Conservation (phyloP, 139 green algal genomes). For the Haematococcus sp. region DNA sequence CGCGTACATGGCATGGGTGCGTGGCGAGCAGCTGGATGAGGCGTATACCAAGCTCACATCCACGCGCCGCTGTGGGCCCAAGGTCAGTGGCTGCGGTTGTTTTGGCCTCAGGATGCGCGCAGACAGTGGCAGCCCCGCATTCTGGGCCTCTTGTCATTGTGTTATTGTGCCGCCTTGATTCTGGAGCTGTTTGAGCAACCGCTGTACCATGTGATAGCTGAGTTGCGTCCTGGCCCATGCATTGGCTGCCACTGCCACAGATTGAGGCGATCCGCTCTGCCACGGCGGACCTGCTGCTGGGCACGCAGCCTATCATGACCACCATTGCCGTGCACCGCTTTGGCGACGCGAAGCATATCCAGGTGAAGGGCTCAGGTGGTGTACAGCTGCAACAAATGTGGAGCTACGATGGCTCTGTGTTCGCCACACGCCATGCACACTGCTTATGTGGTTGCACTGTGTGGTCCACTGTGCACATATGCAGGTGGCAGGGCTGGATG, state of each 20-base stretch:
- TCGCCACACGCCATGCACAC: background rate
- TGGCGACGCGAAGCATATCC: slow-evolving; percentile 28
- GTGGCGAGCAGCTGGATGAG: slow-evolving; percentile 65
- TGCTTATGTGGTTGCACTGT: background rate
- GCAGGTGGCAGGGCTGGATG: slow-evolving; percentile 88
- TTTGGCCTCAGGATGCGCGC: too few species aligned
- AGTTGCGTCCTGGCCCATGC: background rate
- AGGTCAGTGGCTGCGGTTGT: background rate
- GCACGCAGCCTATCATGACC: slow-evolving; percentile 34
- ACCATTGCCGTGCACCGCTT: slow-evolving; percentile 41
- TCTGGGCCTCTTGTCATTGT: background rate
- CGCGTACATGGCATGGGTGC: slow-evolving; percentile 90
- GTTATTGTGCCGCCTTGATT: background rate
- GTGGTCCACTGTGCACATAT: background rate
- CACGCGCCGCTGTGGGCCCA: slow-evolving; percentile 28
- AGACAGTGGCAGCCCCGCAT: too few species aligned
- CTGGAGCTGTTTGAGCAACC: too few species aligned
- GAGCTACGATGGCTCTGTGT: background rate
- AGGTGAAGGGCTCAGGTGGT: slow-evolving; percentile 21
- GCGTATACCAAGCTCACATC: slow-evolving; percentile 47
- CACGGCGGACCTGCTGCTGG: slow-evolving; percentile 80
- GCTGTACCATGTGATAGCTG: too few species aligned
- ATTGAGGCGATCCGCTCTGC: slow-evolving; percentile 74
- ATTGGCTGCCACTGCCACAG: background rate
- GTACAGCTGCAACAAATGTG: too few species aligned